Evolutionary conservation across 2,329 filamentous ascomycete genomes (phyloP).

Genomic region (Pyricularia sp.): DNA sequence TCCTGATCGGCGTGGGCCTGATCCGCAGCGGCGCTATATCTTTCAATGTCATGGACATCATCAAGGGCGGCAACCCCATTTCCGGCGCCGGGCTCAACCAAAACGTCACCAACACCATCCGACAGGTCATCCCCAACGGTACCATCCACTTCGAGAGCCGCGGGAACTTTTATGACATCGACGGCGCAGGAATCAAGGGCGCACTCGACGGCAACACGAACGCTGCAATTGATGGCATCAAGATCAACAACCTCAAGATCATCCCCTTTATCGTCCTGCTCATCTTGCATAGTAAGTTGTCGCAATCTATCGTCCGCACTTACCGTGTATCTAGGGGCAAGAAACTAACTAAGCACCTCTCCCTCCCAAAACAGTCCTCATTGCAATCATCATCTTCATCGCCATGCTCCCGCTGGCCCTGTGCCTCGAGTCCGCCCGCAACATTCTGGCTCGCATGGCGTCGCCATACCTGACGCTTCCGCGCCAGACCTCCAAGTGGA

Average conservation of each 20-base stretch:
- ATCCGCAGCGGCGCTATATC: slow-evolving; percentile 8
- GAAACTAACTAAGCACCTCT: neutral
- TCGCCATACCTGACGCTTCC: slow-evolving; percentile 11
- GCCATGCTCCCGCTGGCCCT: slow-evolving; percentile 18
- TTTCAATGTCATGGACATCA: neutral
- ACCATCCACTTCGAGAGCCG: slow-evolving; percentile 16
- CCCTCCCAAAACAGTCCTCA: slow-evolving; percentile 13
- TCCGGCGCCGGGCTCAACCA: neutral
- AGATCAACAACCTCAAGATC: slow-evolving; percentile 13
- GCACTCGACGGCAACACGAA: slow-evolving; percentile 11
- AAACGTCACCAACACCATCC: slow-evolving; percentile 9
- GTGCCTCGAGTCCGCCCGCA: slow-evolving; percentile 17
- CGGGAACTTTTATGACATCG: slow-evolving; percentile 18
- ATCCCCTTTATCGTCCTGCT: slow-evolving; percentile 14
- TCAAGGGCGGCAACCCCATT: neutral
- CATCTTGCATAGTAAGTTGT: slow-evolving; percentile 16
- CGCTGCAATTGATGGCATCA: slow-evolving; percentile 9
- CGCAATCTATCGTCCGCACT: no score
- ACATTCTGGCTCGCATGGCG: slow-evolving; percentile 15
- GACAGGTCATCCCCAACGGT: slow-evolving; percentile 17
- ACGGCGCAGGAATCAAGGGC: slow-evolving; percentile 14
- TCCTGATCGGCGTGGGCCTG: slow-evolving; percentile 17
- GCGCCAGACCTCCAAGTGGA: slow-evolving; percentile 14
- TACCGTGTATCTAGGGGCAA: neutral
- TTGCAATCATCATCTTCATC: slow-evolving; percentile 16